Conservation (phyloP, 495 filamentous ascomycete species). For the Recurvomyces mirabilis region DNA sequence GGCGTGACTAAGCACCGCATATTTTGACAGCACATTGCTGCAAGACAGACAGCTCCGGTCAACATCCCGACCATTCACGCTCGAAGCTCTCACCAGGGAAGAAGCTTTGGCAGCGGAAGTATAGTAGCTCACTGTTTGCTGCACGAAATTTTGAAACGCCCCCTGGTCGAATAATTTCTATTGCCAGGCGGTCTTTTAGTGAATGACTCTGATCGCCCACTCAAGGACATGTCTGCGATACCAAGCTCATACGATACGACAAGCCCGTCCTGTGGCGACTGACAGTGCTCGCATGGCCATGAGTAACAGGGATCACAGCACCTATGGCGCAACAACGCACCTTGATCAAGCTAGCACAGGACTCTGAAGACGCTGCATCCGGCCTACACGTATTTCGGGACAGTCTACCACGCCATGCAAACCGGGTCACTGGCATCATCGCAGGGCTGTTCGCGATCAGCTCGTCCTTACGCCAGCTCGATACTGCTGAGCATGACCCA, state of each 20-base stretch:
- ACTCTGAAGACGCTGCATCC: constrained; percentile 43
- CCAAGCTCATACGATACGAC: too few species aligned
- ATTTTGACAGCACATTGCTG: background rate
- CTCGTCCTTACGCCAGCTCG: constrained; percentile 38
- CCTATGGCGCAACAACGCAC: too few species aligned
- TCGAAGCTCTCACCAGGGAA: background rate
- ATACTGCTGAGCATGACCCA: constrained; percentile 25
- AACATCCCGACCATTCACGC: background rate
- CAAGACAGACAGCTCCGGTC: background rate
- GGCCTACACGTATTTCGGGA: constrained; percentile 42
- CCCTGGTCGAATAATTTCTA: too few species aligned
- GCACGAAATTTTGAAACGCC: too few species aligned
- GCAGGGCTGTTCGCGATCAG: constrained; percentile 45
- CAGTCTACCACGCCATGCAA: constrained; percentile 40
- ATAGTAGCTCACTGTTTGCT: too few species aligned
- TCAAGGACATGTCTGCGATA: too few species aligned
- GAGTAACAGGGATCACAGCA: too few species aligned
- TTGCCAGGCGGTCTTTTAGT: too few species aligned
- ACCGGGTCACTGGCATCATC: constrained; percentile 45
- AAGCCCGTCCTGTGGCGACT: too few species aligned
- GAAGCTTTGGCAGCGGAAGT: too few species aligned
- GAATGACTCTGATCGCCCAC: too few species aligned
- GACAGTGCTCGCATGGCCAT: too few species aligned
- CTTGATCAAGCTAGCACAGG: constrained; percentile 39
- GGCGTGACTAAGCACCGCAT: background rate